Base-by-base conservation (phyloP, 148 eudicot species). In the Vaccinium vitisidaea region DNA sequence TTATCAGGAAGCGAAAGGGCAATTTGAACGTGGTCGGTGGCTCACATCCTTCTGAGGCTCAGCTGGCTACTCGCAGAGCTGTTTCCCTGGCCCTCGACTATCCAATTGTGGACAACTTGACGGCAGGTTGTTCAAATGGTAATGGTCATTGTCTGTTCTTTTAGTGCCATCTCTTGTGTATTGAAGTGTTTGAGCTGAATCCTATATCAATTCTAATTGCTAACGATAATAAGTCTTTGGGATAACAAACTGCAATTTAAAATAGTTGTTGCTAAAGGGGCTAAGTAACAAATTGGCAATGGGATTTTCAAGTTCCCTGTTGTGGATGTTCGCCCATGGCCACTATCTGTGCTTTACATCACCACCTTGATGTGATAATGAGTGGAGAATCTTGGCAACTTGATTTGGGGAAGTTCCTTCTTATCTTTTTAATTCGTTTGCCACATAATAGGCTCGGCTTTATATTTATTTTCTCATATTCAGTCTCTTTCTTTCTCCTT, bases 31-130 rank as follows among this genome's bases (percentile, higher is more conserved):
- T 80, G 65, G 89, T 89, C 77, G 86, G 83, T 59, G 84, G 89
- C 75, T 82, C 93, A 53, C 92, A 87, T 82, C 89, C 83, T 83
- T 87, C 96, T 54, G 95, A 92, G 81, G 84, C 85, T 53, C 93
- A 91, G 58, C 80, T 90, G 79, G 96, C 93, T 54, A 87, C 94
- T 77, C 91, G 92, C 61, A 91, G 88, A 58, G 98, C 98, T 49
- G 55, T 95, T 85, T 83, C 90, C 80, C 32, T 91, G 75, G 99
- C 98, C 54, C 86, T 97, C 53, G 82, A 90, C 69, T 80, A 83
- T 86, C 90, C 89, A n/a, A 65, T 88, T 77, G 85, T 77, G 55
- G 92, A 88, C 86, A 86, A 71, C 65, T 32, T 86, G 83, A 81
- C 43, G 54, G n/a, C 91, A 81, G 21, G 86, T 88, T 56, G 70